Evolutionary conservation across 768 basidiomycete species (phyloP).

Genomic region (Hygrocybe punicea): DNA sequence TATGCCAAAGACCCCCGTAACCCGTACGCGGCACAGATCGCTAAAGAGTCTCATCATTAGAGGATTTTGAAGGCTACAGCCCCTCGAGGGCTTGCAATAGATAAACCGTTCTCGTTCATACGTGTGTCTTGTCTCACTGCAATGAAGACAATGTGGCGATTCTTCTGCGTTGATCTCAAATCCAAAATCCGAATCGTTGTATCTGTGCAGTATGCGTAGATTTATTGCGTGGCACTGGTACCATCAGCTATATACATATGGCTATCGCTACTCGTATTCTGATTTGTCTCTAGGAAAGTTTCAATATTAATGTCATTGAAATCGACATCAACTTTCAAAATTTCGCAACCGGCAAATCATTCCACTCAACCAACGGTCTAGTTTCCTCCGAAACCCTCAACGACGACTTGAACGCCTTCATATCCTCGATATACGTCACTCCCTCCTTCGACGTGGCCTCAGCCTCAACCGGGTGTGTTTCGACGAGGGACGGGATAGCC

Average conservation of each 20-base stretch:
- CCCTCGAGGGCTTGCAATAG: neutral
- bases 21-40: slow-evolving; percentile 76
- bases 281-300: too few relatives aligned
- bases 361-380: slow-evolving; percentile 61
- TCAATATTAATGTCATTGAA: too few relatives aligned
- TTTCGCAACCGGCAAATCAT: slow-evolving; percentile 61
- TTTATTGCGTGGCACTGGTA: too few relatives aligned
- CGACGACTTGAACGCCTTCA: slow-evolving; percentile 60
- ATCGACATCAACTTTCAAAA: too few relatives aligned
- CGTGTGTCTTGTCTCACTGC: neutral
- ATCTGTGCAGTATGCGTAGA: too few relatives aligned
- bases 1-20: slow-evolving; percentile 77
- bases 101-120: neutral
- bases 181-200: too few relatives aligned
- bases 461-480: slow-evolving; percentile 45
- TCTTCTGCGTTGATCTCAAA: too few relatives aligned
- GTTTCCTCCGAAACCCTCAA: slow-evolving; percentile 55
- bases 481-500: slow-evolving; percentile 55
- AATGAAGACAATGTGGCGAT: neutral
- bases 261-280: too few relatives aligned
- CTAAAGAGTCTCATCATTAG: slow-evolving; percentile 47
- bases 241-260: too few relatives aligned
- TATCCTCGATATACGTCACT: slow-evolving; percentile 59
- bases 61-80: neutral
- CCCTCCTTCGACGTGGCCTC: slow-evolving; percentile 43